These are phyloP conservation scores for Gracilaria gracilis DNA, from an alignment of 23 red algal species.

Conservation along the genomic window DNA sequence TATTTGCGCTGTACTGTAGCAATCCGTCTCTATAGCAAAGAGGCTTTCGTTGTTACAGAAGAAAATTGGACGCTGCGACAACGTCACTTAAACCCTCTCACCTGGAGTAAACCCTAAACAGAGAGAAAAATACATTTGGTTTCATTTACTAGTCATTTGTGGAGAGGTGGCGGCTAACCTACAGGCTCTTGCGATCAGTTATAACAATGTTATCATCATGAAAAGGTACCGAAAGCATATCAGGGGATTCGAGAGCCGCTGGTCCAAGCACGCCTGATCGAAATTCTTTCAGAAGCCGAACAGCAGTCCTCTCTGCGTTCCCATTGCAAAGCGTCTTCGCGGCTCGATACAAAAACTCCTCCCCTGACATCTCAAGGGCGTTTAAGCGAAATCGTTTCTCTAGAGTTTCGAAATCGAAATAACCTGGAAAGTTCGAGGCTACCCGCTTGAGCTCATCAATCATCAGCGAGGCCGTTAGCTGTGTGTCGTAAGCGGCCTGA, in stretches of 20 bases:
- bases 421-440: conserved; percentile 32
- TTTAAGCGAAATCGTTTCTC: conserved; percentile 64
- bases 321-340: conserved; percentile 56
- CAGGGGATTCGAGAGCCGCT: conserved; percentile 76
- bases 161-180: no score
- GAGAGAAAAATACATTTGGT: no score
- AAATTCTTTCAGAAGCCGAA: conserved; percentile 86
- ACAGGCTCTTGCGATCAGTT: background rate
- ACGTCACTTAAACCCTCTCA: no score
- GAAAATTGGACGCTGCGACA: no score
- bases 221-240: conserved; percentile 3
- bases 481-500: conserved; percentile 89
- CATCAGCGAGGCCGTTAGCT: conserved; percentile 79
- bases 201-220: background rate
- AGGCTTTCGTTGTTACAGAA: no score
- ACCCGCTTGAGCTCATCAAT: conserved; percentile 72
- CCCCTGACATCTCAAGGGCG: conserved; percentile 42
- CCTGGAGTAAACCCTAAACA: no score
- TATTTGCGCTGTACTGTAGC: no score
- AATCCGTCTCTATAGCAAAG: no score
- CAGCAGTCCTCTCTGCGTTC: conserved; percentile 71
- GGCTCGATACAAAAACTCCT: conserved; percentile 66
- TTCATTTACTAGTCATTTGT: no score
- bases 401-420: conserved; percentile 57
- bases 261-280: conserved; percentile 77